phyloP scores from a whole-genome alignment of 768 basidiomycete species.

The Flagelloscypha sp. region DNA sequence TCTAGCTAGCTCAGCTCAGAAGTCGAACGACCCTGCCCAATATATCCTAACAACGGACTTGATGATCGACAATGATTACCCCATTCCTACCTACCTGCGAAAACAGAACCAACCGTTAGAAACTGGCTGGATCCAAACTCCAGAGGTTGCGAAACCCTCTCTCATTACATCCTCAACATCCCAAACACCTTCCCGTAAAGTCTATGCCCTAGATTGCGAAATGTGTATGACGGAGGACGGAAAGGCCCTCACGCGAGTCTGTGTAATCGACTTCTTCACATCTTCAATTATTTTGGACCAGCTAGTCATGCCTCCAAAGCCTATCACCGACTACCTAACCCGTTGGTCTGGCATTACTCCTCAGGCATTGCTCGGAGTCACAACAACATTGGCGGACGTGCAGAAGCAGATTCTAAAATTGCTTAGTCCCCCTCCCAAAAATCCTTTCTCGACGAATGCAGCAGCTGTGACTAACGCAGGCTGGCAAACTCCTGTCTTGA shows the following conservation, averaged over 20 bases:
- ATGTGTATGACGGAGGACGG: constrained; percentile 93
- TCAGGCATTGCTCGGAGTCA: constrained; percentile 56
- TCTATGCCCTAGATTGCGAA: constrained; percentile 92
- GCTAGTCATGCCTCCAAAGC: constrained; percentile 80
- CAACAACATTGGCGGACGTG: constrained; percentile 71
- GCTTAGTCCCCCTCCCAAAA: constrained; percentile 41
- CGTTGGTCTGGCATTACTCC: constrained; percentile 92
- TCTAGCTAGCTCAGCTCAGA: constrained; percentile 41
- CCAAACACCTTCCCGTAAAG: constrained; percentile 31
- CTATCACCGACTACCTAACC: constrained; percentile 88
- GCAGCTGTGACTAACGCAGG: too few species aligned
- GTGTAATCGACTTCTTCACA: constrained; percentile 69
- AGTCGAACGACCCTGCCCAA: constrained; percentile 53
- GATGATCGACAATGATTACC: constrained; percentile 94
- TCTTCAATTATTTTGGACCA: constrained; percentile 77
- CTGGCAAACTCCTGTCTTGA: too few species aligned
- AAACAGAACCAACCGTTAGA: constrained; percentile 59
- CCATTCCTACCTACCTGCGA: constrained; percentile 77
- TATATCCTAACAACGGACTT: constrained; percentile 75
- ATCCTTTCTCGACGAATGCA: constrained; percentile 37
- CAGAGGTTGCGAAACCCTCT: constrained; percentile 30
- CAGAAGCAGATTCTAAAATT: constrained; percentile 62
- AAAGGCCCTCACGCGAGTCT: constrained; percentile 81
- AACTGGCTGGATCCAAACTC: constrained; percentile 78
- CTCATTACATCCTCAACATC: constrained; percentile 21